Percentiles rank a stretch among this genome's conserved stretches.
Conservation (phyloP, 768 basidiomycete genomes). For the Steccherinum ochraceum region DNA sequence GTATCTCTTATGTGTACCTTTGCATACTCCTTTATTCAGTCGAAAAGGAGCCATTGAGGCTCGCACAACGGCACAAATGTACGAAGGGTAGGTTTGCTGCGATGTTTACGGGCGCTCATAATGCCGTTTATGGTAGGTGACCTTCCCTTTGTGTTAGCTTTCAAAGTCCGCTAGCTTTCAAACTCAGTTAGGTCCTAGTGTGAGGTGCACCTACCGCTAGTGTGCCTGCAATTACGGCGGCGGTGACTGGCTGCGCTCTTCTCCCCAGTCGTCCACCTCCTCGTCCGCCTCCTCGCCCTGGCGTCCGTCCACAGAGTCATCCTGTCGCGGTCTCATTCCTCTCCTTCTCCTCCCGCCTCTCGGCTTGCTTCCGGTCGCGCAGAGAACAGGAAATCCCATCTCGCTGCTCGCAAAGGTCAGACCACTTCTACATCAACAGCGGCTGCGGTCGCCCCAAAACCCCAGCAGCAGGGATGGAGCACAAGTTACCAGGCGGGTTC, state of each 20-base stretch:
- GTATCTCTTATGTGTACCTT: too few relatives aligned
- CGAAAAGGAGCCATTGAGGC: too few relatives aligned
- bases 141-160: too few relatives aligned
- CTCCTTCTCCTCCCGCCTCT: conserved; percentile 65
- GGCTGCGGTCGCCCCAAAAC: conserved; percentile 18
- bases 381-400: conserved; percentile 37
- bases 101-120: too few relatives aligned
- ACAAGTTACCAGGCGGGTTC: conserved; percentile 86
- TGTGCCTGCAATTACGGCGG: too few relatives aligned
- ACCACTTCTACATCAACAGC: conserved; percentile 21
- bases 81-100: too few relatives aligned
- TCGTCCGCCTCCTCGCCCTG: not conserved
- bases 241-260: not conserved
- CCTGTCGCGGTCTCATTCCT: conserved; percentile 76
- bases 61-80: too few relatives aligned
- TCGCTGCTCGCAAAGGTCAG: conserved; percentile 28
- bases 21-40: too few relatives aligned
- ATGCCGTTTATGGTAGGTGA: too few relatives aligned
- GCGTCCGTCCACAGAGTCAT: conserved; percentile 29
- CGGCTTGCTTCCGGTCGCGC: conserved; percentile 45
- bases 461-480: conserved; percentile 56
- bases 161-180: too few relatives aligned
- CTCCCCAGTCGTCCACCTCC: conserved; percentile 2
- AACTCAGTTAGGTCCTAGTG: too few relatives aligned
- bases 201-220: too few relatives aligned